Percentiles rank a stretch among this genome's conserved stretches.
Evolutionary conservation across 257 asterid genomes (phyloP).

Genomic region (Solanum etuberosum): DNA sequence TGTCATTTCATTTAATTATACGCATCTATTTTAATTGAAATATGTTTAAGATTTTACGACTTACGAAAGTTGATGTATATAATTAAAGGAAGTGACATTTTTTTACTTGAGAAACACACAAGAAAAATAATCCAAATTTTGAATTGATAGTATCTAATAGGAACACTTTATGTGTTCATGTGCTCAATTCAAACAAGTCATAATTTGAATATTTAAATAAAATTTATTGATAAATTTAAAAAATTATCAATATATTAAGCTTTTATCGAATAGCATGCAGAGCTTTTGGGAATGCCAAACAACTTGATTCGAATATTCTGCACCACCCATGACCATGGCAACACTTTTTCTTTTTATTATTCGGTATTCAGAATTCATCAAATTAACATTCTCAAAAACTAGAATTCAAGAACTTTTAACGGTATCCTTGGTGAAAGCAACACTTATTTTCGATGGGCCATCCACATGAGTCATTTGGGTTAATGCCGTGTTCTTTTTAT

Average conservation of each 20-base stretch:
- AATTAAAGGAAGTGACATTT: not conserved
- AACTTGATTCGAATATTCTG: not conserved
- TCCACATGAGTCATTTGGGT: not conserved
- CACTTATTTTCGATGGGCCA: not conserved
- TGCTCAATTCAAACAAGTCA: not conserved
- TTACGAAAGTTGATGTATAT: not conserved
- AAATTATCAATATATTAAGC: not conserved
- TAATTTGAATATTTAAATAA: not conserved
- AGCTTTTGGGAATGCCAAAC: not conserved
- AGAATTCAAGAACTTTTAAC: not conserved
- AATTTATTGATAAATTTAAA: not conserved
- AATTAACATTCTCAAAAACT: not conserved
- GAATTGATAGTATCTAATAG: not conserved
- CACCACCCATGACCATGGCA: not conserved
- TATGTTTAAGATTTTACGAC: not conserved
- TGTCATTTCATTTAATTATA: not conserved
- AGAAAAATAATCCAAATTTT: not conserved
- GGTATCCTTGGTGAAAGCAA: not conserved
- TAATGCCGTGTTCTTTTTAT: not conserved
- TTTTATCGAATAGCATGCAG: not conserved
- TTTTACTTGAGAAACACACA: not conserved
- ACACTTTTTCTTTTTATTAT: not conserved
- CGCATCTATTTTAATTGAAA: not conserved
- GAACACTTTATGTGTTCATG: not conserved
- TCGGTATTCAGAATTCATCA: not conserved